Evolutionary conservation across 805 yeast species (phyloP), one percentile per base, ranked within the genome.

Genomic region (Barnettozyma sucrosica): DNA sequence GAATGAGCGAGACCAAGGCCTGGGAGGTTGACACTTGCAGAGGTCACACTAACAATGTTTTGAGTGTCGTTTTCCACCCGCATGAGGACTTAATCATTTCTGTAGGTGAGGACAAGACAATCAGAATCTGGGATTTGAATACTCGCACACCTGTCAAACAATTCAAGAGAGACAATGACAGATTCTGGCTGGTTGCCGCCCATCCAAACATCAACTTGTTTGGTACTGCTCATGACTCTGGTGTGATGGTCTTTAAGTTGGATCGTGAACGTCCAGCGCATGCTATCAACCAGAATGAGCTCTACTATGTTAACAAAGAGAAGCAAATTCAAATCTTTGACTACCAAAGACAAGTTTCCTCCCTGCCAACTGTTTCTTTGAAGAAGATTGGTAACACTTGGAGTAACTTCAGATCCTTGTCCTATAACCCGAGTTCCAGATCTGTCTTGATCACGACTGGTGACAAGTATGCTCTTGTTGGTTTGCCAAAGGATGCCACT

Each of bases 1-100:
- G 98, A 69, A 89, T 89, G 97, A 83, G 89, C 61, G 97, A 93
- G 56, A 82, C 95, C 33, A 89, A 90, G 69, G 99, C 99, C 21
- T 93, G 98, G 98, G 99, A 95, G 67, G 95, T 95, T 50, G 99
- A 93, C 65, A 87, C 97, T 24, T 92, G 97, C 68, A 81, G 99
- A 63, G 99, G 99, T 48, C 99, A 93, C 68, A 87, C 96, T 25
- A 90, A 90, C 62, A 89, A 87, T 65, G 96, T 93, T 45, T 81
- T 89, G 44, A 75, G 93, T 66, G 89, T 88, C 34, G 71, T 86
- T 45, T 95, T 95, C 79, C 97, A 93, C 65, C 97, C 98, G 37
- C 81, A 82, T 54, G 93, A 89, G 67, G 97, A 93, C 58, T 72
- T 92, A 63, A 89, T 93, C 54, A 72, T 93, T 44, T 90, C 98